A percentile compares a stretch with the other conserved stretches of the same genome.
Evolutionary conservation across 208 protist species (phyloP).

Genomic region (Jaenimonas drosophilae): DNA sequence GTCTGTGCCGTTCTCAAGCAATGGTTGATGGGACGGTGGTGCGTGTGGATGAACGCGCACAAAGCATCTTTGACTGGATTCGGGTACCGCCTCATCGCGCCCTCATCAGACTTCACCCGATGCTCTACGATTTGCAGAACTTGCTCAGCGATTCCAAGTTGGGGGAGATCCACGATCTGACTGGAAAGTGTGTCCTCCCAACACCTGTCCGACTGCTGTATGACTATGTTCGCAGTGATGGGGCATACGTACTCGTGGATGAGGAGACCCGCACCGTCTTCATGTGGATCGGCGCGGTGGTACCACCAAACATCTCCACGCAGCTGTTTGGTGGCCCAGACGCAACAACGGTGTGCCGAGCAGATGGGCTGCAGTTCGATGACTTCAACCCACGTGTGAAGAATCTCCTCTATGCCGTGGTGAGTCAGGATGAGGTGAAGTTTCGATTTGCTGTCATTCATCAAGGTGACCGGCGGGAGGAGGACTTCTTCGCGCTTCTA

Average conservation of each 20-base stretch:
- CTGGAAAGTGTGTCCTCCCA: slow-evolving; percentile 55
- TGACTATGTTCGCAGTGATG: slow-evolving; percentile 53
- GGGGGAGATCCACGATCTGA: slow-evolving; percentile 34
- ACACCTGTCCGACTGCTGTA: slow-evolving; percentile 45
- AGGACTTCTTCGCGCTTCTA: slow-evolving; percentile 69
- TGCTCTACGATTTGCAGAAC: slow-evolving; percentile 63
- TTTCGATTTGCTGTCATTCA: slow-evolving; percentile 71
- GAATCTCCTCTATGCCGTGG: slow-evolving; percentile 60
- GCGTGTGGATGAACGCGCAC: slow-evolving; percentile 70
- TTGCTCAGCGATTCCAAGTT: slow-evolving; percentile 22
- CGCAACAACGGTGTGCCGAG: slow-evolving; percentile 30
- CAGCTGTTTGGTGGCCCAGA: slow-evolving; percentile 49
- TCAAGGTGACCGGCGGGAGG: slow-evolving; percentile 62
- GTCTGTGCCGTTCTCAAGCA: slow-evolving; percentile 71
- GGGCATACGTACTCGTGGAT: slow-evolving; percentile 82
- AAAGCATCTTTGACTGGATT: slow-evolving; percentile 63
- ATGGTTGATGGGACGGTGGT: slow-evolving; percentile 69
- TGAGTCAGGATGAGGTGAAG: slow-evolving; percentile 65
- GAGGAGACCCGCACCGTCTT: slow-evolving; percentile 72
- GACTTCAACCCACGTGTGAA: slow-evolving; percentile 56
- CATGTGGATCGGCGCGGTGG: slow-evolving; percentile 71
- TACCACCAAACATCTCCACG: slow-evolving; percentile 30
- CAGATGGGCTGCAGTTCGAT: slow-evolving; percentile 23
- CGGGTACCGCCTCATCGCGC: slow-evolving; percentile 58
- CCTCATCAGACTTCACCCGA: slow-evolving; percentile 77